These are phyloP conservation scores for Backusella morwellensis DNA, from an alignment of 192 early-diverging fungal genomes.

Conservation along the genomic window DNA sequence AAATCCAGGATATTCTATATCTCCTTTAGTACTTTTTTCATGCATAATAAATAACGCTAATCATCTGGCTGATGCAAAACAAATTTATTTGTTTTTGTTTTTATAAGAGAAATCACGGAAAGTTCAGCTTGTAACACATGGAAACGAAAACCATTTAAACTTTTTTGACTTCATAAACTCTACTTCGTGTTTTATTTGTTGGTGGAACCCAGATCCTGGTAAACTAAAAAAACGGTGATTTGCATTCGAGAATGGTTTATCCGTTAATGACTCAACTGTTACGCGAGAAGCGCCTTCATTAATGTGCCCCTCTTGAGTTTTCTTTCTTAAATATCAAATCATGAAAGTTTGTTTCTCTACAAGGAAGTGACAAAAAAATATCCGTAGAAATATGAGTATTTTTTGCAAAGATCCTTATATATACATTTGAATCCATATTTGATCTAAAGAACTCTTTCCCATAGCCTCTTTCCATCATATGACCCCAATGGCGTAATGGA, in stretches of 20 bases:
- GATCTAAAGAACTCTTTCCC: neutral
- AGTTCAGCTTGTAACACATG: neutral
- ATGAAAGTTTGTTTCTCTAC: neutral
- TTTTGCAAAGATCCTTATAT: neutral
- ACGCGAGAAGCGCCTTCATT: neutral
- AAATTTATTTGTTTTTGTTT: neutral
- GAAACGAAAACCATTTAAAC: neutral
- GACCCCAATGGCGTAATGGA: neutral
- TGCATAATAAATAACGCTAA: neutral
- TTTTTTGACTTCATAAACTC: neutral
- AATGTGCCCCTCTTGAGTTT: neutral
- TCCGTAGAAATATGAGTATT: neutral
- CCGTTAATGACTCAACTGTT: neutral
- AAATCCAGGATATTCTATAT: neutral
- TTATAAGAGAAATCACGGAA: neutral
- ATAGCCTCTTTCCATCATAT: neutral
- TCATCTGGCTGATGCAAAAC: neutral
- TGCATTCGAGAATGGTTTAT: neutral
- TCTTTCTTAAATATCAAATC: neutral
- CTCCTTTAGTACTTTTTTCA: neutral
- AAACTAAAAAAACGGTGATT: neutral
- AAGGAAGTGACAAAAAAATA: neutral
- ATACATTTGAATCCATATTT: neutral
- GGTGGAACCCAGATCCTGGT: neutral
- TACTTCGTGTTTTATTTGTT: neutral